phyloP scores from a whole-genome alignment of 306 rosid species.

The Lablab purpureus region DNA sequence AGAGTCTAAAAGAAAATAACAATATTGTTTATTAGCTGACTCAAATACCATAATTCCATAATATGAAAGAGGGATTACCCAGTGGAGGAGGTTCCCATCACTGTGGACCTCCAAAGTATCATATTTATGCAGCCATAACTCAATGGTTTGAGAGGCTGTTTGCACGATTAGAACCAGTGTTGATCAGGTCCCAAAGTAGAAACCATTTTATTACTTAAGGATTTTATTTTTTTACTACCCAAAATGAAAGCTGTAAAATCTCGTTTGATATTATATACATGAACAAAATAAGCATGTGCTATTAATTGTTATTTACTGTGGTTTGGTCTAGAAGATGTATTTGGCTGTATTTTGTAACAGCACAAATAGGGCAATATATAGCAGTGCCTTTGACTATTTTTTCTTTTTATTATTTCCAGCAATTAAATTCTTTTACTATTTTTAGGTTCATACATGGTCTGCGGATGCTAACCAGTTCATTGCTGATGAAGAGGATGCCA shows the following conservation, averaged over 20 bases:
- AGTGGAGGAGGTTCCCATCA: background rate
- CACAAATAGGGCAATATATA: conserved; percentile 3
- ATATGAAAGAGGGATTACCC: background rate
- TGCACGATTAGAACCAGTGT: background rate
- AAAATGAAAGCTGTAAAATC: too few relatives aligned
- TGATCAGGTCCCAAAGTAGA: too few relatives aligned
- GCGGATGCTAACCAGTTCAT: conserved; percentile 84
- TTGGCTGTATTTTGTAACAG: conserved; percentile 11
- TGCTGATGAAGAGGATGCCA: conserved; percentile 88
- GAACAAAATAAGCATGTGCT: too few relatives aligned
- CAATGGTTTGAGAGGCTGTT: background rate
- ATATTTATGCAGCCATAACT: background rate
- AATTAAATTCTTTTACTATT: background rate
- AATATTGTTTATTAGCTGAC: conserved; percentile 33
- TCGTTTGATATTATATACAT: too few relatives aligned
- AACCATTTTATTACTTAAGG: too few relatives aligned
- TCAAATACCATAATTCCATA: background rate
- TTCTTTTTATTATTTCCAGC: background rate
- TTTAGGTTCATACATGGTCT: conserved; percentile 83
- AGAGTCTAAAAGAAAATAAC: background rate
- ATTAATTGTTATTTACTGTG: too few relatives aligned
- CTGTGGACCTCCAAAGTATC: background rate
- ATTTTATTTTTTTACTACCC: too few relatives aligned
- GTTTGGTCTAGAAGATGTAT: background rate
- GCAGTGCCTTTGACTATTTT: conserved; percentile 9